Evolutionary conservation across 805 yeast species (phyloP), one percentile per base, ranked within the genome.

Genomic region (Saturnispora mendoncae): DNA sequence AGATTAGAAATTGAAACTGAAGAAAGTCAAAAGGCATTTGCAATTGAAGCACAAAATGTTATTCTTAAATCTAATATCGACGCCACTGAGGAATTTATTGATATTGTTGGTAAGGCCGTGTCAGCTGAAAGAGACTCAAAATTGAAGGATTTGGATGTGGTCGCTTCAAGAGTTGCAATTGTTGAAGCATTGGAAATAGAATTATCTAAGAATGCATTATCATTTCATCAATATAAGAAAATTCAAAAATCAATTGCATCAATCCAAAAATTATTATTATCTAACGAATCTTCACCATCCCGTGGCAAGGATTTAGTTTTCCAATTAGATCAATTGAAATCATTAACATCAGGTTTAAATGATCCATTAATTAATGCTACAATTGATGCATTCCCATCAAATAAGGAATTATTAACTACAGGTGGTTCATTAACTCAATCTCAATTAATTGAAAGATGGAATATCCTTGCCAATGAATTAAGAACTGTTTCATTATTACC

Each of bases 401-500:
- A 60, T 13, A 62, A 61, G 8, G 67, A 65, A 2, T 57, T 67
- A 39, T 50, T 65, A 30, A 51, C 57, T 14, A 59, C 65, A 21
- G 65, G 65, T 25, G 84, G 94, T 30, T 76, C 90, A 21, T 68
- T 88, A 48, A 77, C 94, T 12, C 78, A 74, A 48, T 73, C 86
- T 21, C 95, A 87, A 64, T 69, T 87, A 35, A 71, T 81, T 46
- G 69, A 83, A 31, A 78, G 94, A 54, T 85, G 95, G 84, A 75
- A 78, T 49, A 66, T 79, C 41, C 70, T 92, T 45, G 79, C 73
- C 18, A 92, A 94, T 13, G 95, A 90, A 64, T 75, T 92, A 57
- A 80, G 95, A 61, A 76, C 86, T 24, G 88, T 94, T 6, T 78
- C 96, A 4, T 66, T 92, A 52, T 74, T 88, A 47, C 97, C 97